Evolutionary conservation across 148 eudicot genomes (phyloP), one percentile per base, ranked within the genome.

Genomic region (Arbutus unedo): DNA sequence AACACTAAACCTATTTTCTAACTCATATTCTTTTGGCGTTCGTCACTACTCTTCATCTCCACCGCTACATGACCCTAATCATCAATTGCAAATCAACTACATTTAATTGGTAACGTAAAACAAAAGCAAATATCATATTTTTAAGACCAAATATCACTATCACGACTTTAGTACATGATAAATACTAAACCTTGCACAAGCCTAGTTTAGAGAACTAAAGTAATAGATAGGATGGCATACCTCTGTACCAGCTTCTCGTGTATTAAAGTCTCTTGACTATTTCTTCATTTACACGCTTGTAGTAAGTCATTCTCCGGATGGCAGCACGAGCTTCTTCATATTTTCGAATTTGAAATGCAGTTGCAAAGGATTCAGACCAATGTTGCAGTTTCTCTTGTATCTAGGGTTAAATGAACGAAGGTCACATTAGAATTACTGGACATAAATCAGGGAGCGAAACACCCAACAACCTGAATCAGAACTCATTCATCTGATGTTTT

Each of bases 221-320:
- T 18, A 14, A 47, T 11, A 8, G 14, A 79, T 47, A 45, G 78
- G 5, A 23, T 0, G 4, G 25, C 11, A 1, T 80, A 79, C 82
- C 84, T 50, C 38, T 16, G 25, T 18, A 43, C n/a, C 67, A 55
- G 68, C 13, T 41, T 50, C 68, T 14, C 49, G n/a, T 48, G 45
- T 8, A 70, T 85, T 78, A 93, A 25, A 95, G 90, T 79, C 91
- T 93, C 87, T 93, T 95, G 71, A 89, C 88, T 55, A 95, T 93
- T 88, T 93, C 96, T 85, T 95, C 98, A 82, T 85, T 88, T 45
- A 90, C 92, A 18, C 98, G 95, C 77, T 81, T 87, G 88, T 92
- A 95, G 85, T 93, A 95, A 76, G 96, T 93, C 95, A 95, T 89
- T 85, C 98, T 91, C 79, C 85, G 91, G 76, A 95, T 91, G 77